Base-by-base conservation (phyloP, 148 eudicot genomes). In the Drosera capensis region DNA sequence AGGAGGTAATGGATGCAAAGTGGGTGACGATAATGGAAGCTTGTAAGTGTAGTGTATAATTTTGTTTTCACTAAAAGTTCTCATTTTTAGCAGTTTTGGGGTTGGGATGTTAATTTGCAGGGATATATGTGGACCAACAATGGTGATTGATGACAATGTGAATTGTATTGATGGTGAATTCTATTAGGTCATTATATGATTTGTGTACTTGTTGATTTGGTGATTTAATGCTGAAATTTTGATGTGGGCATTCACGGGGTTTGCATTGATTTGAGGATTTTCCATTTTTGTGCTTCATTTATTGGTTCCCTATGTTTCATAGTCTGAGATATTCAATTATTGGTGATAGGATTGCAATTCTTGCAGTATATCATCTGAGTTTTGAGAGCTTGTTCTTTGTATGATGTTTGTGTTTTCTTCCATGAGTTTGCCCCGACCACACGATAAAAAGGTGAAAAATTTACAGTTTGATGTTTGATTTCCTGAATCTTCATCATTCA, bases 11-110 rank as follows among this genome's bases (percentile, higher is more conserved):
- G 86, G 94, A 24, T 87, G 96, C 79, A 87, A 77, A 74, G 90
- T 87, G 30, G 94, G 96, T 52, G 96, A 87, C 54, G 96, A 82
- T 75, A 82, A 79, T 72, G 96, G 96, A 38, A 87, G 96, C 94
- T 66, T 87, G 96, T 87, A 67, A 87, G 94, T 68, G 46, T 16
- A 7, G 20, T 58, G 94, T 68, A 51, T 16, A 7, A 20, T 58
- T 67, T 51, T 46, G 23, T 37, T 47, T 13, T 21, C 30, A 42
- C 39, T 49, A 3, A n/a, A n/a, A n/a, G n/a, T n/a, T n/a, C n/a
- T n/a, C n/a, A n/a, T n/a, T n/a, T n/a, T n/a, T n/a, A n/a, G n/a
- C n/a, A n/a, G n/a, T n/a, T n/a, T n/a, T n/a, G n/a, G n/a, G n/a
- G n/a, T n/a, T n/a, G n/a, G n/a, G n/a, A n/a, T n/a, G n/a, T n/a